Percentiles rank a stretch among this genome's conserved stretches.
phyloP scores from a whole-genome alignment of 768 basidiomycete species.

The Boletus bicolor region DNA sequence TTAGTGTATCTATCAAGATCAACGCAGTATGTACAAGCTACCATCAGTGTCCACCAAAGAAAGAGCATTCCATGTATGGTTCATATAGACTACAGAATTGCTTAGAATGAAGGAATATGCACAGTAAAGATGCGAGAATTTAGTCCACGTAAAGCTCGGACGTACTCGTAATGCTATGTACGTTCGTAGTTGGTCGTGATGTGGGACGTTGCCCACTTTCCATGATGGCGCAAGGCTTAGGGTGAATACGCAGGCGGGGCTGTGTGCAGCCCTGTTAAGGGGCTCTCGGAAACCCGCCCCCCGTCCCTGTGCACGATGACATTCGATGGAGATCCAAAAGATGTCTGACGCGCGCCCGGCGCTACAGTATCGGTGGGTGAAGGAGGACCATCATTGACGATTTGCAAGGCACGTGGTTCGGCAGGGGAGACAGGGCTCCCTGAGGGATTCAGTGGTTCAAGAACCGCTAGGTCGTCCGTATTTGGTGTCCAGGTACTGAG shows the following conservation, averaged over 20 bases:
- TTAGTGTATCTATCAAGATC: conserved; percentile 3
- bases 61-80: conserved; percentile 14
- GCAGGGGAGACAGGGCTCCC: conserved; percentile 20
- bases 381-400: conserved; percentile 24
- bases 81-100: conserved; percentile 16
- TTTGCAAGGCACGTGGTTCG: conserved; percentile 29
- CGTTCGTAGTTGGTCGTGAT: conserved; percentile 15
- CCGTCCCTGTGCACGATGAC: conserved; percentile 29
- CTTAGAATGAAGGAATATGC: conserved; percentile 4
- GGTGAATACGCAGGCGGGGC: conserved; percentile 28
- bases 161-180: conserved; percentile 11
- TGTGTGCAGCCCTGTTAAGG: background rate
- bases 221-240: background rate
- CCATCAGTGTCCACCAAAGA: background rate
- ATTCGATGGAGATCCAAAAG: conserved; percentile 1
- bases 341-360: background rate
- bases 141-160: conserved; percentile 13
- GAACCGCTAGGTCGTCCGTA: conserved; percentile 17
- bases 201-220: background rate
- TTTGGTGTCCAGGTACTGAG: conserved; percentile 16
- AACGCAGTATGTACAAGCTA: background rate
- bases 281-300: conserved; percentile 12
- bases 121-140: conserved; percentile 1
- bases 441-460: conserved; percentile 17
- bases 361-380: conserved; percentile 17